Evolutionary conservation across 768 basidiomycete genomes (phyloP).

Genomic region (Sarcodon aspratus): DNA sequence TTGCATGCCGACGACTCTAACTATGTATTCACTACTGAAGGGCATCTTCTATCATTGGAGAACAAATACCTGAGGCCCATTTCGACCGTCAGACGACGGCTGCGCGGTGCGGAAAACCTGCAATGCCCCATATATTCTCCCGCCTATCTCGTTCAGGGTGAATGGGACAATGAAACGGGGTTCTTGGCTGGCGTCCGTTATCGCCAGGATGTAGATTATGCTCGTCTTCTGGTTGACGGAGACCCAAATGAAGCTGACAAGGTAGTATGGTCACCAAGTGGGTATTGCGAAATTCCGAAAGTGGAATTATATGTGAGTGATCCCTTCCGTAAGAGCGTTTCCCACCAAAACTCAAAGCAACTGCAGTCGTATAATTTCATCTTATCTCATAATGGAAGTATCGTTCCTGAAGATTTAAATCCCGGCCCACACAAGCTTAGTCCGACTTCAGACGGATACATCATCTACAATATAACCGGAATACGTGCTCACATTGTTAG

Average conservation of each 20-base stretch:
- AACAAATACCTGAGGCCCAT: constrained; percentile 39
- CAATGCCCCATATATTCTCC: constrained; percentile 68
- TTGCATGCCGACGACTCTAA: constrained; percentile 71
- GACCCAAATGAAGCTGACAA: constrained; percentile 37
- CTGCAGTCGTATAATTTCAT: constrained; percentile 74
- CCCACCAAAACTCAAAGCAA: neutral
- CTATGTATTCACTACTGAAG: constrained; percentile 92
- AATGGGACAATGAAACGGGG: constrained; percentile 25
- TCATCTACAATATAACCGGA: constrained; percentile 69
- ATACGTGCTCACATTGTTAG: constrained; percentile 70
- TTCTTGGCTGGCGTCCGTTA: constrained; percentile 60
- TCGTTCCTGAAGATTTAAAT: constrained; percentile 53
- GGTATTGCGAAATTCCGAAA: constrained; percentile 67
- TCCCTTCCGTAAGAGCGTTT: neutral
- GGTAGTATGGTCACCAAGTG: constrained; percentile 50
- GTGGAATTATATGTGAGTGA: constrained; percentile 56
- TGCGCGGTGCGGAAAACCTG: constrained; percentile 51
- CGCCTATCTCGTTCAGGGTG: constrained; percentile 22
- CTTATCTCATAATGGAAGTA: constrained; percentile 47
- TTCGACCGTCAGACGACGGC: constrained; percentile 45
- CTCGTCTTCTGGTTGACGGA: constrained; percentile 54
- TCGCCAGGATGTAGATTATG: constrained; percentile 73
- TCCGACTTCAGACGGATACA: constrained; percentile 53
- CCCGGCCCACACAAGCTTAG: constrained; percentile 59
- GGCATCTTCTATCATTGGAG: constrained; percentile 72